Percentiles rank a stretch among this genome's conserved stretches.
Evolutionary conservation across 306 rosid genomes (phyloP).

Genomic region (Begonia loranthoides): DNA sequence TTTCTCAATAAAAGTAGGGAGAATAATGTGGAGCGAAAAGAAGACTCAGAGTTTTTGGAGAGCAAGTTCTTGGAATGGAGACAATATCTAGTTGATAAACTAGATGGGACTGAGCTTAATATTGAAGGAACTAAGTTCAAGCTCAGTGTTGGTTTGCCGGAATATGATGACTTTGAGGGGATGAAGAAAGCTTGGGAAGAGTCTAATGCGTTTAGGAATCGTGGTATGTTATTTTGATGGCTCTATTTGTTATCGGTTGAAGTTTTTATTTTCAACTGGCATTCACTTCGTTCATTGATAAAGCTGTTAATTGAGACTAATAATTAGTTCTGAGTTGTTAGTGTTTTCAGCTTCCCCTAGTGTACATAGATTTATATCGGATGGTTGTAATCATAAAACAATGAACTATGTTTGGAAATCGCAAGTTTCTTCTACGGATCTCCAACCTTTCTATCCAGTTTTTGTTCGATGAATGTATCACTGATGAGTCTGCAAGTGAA

Average conservation of each 20-base stretch:
- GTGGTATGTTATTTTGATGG: constrained; percentile 20
- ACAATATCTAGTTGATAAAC: constrained; percentile 30
- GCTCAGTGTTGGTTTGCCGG: constrained; percentile 37
- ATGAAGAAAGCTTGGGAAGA: constrained; percentile 67
- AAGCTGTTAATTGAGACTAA: too few relatives aligned
- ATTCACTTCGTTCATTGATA: too few relatives aligned
- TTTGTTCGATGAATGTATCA: not conserved
- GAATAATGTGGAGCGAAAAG: constrained; percentile 13
- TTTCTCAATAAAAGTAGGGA: constrained; percentile 10
- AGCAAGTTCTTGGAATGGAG: constrained; percentile 45
- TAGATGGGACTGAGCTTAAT: constrained; percentile 72
- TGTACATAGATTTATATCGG: too few relatives aligned
- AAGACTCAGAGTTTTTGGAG: constrained; percentile 25
- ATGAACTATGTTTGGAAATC: too few relatives aligned
- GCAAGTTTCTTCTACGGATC: too few relatives aligned
- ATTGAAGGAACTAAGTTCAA: constrained; percentile 59
- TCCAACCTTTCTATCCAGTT: too few relatives aligned
- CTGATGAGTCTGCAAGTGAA: not conserved
- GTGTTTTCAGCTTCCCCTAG: too few relatives aligned
- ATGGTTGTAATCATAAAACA: too few relatives aligned
- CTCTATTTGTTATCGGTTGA: not conserved
- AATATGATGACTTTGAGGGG: constrained; percentile 39
- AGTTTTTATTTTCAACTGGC: too few relatives aligned
- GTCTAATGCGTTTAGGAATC: constrained; percentile 42
- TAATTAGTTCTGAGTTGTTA: too few relatives aligned